These are phyloP conservation scores for Mycosphaerella arachidis DNA, from an alignment of 2,329 filamentous ascomycete genomes.

Conservation along the genomic window DNA sequence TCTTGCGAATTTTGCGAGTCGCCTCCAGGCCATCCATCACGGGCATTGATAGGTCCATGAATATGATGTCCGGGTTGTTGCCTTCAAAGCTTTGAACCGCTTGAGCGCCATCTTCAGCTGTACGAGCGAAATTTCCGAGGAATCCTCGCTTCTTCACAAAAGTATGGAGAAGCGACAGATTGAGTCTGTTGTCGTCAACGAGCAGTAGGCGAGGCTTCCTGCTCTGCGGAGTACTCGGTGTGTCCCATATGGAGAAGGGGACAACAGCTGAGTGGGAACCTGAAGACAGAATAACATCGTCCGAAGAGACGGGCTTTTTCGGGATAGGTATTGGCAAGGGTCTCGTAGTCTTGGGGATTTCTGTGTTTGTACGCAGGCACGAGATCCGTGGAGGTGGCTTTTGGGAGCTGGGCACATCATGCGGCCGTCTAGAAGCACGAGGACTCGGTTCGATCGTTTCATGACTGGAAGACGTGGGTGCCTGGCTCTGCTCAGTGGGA, in stretches of 20 bases:
- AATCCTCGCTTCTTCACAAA: constrained; percentile 28
- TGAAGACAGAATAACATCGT: neutral
- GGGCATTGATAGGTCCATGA: constrained; percentile 44
- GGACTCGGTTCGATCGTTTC: neutral
- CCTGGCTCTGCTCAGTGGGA: neutral
- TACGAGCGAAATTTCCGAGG: constrained; percentile 30
- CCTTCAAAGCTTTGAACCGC: constrained; percentile 42
- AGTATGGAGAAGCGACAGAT: constrained; percentile 29
- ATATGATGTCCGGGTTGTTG: constrained; percentile 42
- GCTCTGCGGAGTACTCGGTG: constrained; percentile 1
- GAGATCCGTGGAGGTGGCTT: neutral
- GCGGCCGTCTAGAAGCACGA: neutral
- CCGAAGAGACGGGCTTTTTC: neutral
- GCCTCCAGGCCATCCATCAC: constrained; percentile 33
- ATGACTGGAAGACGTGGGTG: neutral
- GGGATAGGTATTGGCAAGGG: neutral
- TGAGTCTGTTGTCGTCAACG: constrained; percentile 30
- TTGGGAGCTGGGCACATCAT: neutral
- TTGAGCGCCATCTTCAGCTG: constrained; percentile 44
- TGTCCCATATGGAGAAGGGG: constrained; percentile 2
- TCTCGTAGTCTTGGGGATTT: neutral
- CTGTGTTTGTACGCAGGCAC: neutral
- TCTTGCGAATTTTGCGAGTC: constrained; percentile 26
- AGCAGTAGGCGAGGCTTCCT: constrained; percentile 22
- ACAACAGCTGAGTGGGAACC: neutral